phyloP scores from a whole-genome alignment of 2,329 filamentous ascomycete species.

The Erysiphe pulchra region DNA sequence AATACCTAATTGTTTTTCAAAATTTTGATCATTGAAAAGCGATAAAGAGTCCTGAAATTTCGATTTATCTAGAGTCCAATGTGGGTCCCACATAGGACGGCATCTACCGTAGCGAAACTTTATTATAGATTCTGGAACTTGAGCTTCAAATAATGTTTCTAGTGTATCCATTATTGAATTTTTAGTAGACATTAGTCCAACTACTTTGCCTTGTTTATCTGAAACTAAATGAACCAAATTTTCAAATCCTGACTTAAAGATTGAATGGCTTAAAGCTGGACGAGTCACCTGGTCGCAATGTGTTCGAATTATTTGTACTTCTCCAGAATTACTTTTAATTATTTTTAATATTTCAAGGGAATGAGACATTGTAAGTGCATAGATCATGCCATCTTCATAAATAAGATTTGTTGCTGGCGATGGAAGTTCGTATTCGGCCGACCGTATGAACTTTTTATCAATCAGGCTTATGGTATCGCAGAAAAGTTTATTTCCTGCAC shows the following conservation, averaged over 20 bases:
- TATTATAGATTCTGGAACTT: conserved; percentile 28
- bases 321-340: conserved; percentile 4
- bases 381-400: conserved; percentile 22
- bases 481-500: conserved; percentile 25
- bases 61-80: conserved; percentile 2
- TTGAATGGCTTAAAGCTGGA: conserved; percentile 9
- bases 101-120: conserved; percentile 27
- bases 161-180: conserved; percentile 10
- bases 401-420: conserved; percentile 26
- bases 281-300: conserved; percentile 13
- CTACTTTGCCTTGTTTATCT: conserved; percentile 11
- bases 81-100: conserved; percentile 14
- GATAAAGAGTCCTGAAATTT: neutral
- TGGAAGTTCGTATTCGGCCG: conserved; percentile 22
- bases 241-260: conserved; percentile 2
- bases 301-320: conserved; percentile 9
- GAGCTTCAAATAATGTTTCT: conserved; percentile 25
- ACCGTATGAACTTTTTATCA: conserved; percentile 24
- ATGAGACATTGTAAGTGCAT: conserved; percentile 24
- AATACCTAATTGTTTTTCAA: neutral
- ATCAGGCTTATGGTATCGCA: conserved; percentile 27
- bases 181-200: conserved; percentile 11
- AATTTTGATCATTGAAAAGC: neutral
- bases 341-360: conserved; percentile 29
- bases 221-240: conserved; percentile 11